phyloP scores from a whole-genome alignment of 768 basidiomycete species.

The Tremella fuciformis region DNA sequence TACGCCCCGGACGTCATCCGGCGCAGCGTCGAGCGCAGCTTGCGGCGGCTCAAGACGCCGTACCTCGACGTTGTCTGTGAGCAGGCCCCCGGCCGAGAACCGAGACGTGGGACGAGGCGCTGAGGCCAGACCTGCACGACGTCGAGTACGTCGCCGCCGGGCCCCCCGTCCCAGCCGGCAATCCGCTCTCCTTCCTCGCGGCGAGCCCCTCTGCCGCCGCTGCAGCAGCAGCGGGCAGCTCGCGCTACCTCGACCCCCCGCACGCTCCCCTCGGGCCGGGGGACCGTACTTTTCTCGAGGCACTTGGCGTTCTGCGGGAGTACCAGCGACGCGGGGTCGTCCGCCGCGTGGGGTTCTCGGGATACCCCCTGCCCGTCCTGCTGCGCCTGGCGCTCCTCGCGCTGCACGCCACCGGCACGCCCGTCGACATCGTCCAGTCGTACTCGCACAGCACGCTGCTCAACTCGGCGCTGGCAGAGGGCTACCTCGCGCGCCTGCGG shows the following conservation, averaged over 20 bases:
- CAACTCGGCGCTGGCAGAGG: slow-evolving; percentile 34
- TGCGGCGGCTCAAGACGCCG: slow-evolving; percentile 42
- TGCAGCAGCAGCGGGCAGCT: slow-evolving; percentile 20
- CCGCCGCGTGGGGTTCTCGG: slow-evolving; percentile 47
- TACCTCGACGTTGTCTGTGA: slow-evolving; percentile 53
- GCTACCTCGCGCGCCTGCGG: slow-evolving; percentile 36
- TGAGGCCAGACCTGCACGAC: slow-evolving; percentile 50
- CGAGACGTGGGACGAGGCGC: background rate
- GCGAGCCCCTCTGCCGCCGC: slow-evolving; percentile 12
- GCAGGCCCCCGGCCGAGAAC: slow-evolving; percentile 11
- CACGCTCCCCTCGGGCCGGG: slow-evolving; percentile 21
- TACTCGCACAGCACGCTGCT: slow-evolving; percentile 51
- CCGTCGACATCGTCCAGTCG: slow-evolving; percentile 48
- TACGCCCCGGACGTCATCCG: slow-evolving; percentile 38
- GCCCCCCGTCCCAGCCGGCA: slow-evolving; percentile 26
- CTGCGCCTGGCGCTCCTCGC: slow-evolving; percentile 46
- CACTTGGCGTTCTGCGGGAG: slow-evolving; percentile 29
- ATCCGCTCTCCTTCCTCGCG: slow-evolving; percentile 17
- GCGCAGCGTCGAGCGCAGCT: slow-evolving; percentile 41
- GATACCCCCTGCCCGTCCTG: slow-evolving; percentile 48
- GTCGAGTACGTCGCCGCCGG: slow-evolving; percentile 45
- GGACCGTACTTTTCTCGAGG: slow-evolving; percentile 25
- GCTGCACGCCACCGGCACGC: slow-evolving; percentile 20
- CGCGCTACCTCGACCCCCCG: background rate
- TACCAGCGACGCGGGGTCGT: slow-evolving; percentile 45